A percentile compares a stretch with the other conserved stretches of the same genome.
Evolutionary conservation across 768 basidiomycete species (phyloP).

Genomic region (Leccinum disarticulatum): DNA sequence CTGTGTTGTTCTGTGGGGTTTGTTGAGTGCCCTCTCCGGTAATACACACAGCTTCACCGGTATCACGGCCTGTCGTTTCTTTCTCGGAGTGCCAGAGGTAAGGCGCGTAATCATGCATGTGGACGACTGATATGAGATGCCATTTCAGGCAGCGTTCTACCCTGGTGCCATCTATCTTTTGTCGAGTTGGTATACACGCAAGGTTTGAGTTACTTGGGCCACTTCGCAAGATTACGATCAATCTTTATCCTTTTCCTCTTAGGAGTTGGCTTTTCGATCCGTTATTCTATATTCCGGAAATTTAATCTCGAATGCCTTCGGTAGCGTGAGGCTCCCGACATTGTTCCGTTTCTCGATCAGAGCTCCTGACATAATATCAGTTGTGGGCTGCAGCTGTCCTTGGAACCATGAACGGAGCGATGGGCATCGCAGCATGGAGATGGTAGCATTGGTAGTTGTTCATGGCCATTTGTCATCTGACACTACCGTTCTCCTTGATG

Average conservation of each 20-base stretch:
- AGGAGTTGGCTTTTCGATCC: neutral
- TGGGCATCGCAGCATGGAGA: neutral
- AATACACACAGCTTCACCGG: neutral
- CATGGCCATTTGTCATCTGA: neutral
- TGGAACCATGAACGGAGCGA: neutral
- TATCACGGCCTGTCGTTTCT: neutral
- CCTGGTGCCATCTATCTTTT: neutral
- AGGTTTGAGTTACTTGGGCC: neutral
- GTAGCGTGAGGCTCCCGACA: neutral
- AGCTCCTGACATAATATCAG: neutral
- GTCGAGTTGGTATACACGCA: neutral
- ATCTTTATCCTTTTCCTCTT: neutral
- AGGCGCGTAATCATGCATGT: neutral
- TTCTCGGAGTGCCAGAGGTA: neutral
- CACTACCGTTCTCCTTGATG: neutral
- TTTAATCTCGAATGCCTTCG: neutral
- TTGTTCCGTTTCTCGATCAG: neutral
- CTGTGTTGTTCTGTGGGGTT: neutral
- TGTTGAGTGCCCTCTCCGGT: neutral
- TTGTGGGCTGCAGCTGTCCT: neutral
- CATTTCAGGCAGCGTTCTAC: neutral
- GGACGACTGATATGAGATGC: neutral
- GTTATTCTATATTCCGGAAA: neutral
- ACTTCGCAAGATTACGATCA: neutral
- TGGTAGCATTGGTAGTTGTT: neutral